These are phyloP conservation scores for Nadsonia fulvescens DNA, from an alignment of 805 yeast species.

Conservation along the genomic window DNA sequence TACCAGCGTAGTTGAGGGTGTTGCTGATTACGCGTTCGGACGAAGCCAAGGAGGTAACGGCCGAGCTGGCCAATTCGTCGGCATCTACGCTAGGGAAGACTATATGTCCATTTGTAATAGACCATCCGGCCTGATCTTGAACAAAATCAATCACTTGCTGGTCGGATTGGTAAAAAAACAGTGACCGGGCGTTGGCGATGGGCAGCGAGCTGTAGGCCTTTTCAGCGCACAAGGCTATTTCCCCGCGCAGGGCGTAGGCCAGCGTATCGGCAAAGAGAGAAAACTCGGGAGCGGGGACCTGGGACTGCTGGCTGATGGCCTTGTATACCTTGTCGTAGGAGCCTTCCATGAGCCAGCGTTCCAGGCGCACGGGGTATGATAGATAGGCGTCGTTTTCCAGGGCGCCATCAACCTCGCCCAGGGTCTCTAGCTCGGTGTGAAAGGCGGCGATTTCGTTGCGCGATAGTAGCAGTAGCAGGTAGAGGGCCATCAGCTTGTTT, in stretches of 20 bases:
- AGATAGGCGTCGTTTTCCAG: constrained; percentile 55
- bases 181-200: constrained; percentile 60
- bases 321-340: constrained; percentile 84
- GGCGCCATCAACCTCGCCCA: constrained; percentile 39
- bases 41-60: constrained; percentile 15
- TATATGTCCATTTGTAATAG: constrained; percentile 26
- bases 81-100: constrained; percentile 20
- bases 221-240: constrained; percentile 72
- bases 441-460: constrained; percentile 74
- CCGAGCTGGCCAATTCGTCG: constrained; percentile 23
- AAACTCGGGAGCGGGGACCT: constrained; percentile 49
- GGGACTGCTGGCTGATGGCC: constrained; percentile 36
- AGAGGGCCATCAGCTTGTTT: constrained; percentile 57
- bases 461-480: constrained; percentile 57
- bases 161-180: constrained; percentile 52
- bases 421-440: constrained; percentile 72
- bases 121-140: constrained; percentile 37
- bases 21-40: constrained; percentile 38
- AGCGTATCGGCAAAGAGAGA: constrained; percentile 59
- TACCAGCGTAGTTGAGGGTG: constrained; percentile 73
- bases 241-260: constrained; percentile 62
- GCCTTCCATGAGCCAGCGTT: constrained; percentile 91
- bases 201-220: constrained; percentile 63
- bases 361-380: constrained; percentile 74
- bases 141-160: constrained; percentile 37